phyloP scores from a whole-genome alignment of 2,329 filamentous ascomycete genomes.

The Calonectria pteridis region DNA sequence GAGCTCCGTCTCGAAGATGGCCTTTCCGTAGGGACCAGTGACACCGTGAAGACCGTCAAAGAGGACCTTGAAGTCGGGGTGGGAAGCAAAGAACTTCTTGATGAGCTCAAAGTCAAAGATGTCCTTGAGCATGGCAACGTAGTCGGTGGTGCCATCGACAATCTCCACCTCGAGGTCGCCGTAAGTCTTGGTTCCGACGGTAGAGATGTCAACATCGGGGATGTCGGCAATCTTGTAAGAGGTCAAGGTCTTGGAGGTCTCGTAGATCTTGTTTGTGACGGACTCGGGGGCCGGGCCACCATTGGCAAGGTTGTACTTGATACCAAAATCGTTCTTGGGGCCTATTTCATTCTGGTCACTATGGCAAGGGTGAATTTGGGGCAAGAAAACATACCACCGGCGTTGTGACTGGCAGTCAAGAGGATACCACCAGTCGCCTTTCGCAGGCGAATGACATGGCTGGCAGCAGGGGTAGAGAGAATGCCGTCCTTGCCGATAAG shows the following conservation, averaged over 20 bases:
- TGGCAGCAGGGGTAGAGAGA: conserved; percentile 94
- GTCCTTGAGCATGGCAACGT: conserved; percentile 94
- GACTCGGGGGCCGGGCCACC: conserved; percentile 95
- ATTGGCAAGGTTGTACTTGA: conserved; percentile 99
- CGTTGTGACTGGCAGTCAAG: conserved; percentile 97
- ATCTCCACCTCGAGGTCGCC: conserved; percentile 93
- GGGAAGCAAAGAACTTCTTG: conserved; percentile 88
- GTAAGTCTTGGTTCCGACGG: conserved; percentile 86
- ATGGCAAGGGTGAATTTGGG: neutral
- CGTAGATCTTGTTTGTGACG: conserved; percentile 98
- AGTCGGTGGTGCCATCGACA: conserved; percentile 92
- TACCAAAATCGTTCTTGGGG: conserved; percentile 95
- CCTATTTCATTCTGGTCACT: conserved; percentile 62
- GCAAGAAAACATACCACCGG: conserved; percentile 77
- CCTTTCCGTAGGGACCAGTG: conserved; percentile 93
- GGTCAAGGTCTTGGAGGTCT: conserved; percentile 87
- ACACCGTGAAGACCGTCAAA: conserved; percentile 96
- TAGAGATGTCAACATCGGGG: conserved; percentile 85
- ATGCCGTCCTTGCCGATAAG: conserved; percentile 97
- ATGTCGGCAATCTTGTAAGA: conserved; percentile 94
- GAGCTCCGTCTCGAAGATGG: conserved; percentile 95
- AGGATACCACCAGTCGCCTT: conserved; percentile 97
- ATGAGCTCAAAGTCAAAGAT: conserved; percentile 99
- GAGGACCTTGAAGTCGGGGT: conserved; percentile 95
- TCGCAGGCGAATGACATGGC: conserved; percentile 93